These are phyloP conservation scores for Halteria grandinella DNA, from an alignment of 73 alveolate species.

Conservation along the genomic window DNA sequence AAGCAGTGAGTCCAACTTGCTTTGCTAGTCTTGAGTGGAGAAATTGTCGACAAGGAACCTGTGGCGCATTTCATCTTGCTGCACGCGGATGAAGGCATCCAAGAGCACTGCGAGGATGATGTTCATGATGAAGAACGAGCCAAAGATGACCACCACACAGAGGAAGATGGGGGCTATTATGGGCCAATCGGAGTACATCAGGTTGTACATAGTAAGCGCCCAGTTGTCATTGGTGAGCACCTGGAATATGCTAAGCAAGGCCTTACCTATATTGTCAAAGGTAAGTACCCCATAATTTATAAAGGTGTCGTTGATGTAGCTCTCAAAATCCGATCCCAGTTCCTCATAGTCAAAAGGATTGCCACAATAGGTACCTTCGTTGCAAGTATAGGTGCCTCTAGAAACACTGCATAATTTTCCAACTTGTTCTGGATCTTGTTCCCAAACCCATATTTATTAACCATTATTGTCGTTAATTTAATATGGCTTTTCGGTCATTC, in stretches of 20 bases:
- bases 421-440: conserved; percentile 25
- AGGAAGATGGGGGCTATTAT: conserved; percentile 27
- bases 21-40: no score
- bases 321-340: not conserved
- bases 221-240: conserved; percentile 38
- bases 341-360: conserved; percentile 37
- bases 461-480: no score
- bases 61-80: conserved; percentile 4
- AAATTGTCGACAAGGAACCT: no score
- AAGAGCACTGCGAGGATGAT: conserved; percentile 51
- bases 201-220: conserved; percentile 44
- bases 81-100: conserved; percentile 33
- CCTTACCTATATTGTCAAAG: conserved; percentile 44
- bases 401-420: conserved; percentile 6
- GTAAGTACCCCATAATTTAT: conserved; percentile 31
- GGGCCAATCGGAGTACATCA: conserved; percentile 52
- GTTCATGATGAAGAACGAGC: conserved; percentile 44
- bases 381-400: conserved; percentile 17
- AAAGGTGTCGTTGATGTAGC: not conserved
- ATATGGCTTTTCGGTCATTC: no score
- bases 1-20: no score
- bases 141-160: conserved; percentile 35
- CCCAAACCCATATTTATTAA: conserved; percentile 14
- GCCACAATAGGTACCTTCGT: conserved; percentile 39
- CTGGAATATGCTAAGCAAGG: conserved; percentile 40